Conservation (phyloP, 106 monocot genomes). For the Platanthera zijinensis region DNA sequence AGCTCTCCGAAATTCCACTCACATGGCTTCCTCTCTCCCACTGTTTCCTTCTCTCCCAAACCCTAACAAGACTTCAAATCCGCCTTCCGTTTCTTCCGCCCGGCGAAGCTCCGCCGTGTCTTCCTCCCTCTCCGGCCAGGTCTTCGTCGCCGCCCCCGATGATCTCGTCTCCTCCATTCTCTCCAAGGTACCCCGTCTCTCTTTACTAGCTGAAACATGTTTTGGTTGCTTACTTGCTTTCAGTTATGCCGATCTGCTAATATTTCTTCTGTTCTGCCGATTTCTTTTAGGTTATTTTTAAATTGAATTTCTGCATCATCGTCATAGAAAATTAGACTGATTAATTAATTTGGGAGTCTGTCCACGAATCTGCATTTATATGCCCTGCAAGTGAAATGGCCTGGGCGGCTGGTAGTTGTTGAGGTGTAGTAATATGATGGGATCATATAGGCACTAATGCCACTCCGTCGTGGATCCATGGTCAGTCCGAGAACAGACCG, state of each 20-base stretch:
- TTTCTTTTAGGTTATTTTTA: no score
- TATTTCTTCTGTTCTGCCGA: neutral
- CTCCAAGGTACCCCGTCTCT: conserved; percentile 47
- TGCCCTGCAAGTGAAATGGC: no score
- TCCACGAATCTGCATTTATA: neutral
- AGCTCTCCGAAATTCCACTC: neutral
- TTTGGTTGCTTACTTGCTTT: neutral
- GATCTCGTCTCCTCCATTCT: conserved; percentile 76
- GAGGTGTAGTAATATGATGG: no score
- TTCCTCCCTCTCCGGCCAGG: conserved; percentile 41
- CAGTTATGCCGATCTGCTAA: neutral
- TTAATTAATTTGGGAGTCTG: neutral
- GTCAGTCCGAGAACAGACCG: no score
- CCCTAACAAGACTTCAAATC: neutral
- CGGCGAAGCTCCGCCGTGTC: conserved; percentile 20
- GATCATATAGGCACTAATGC: no score
- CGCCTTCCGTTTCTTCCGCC: neutral
- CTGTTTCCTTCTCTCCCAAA: conserved; percentile 7
- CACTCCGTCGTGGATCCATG: no score
- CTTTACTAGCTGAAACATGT: neutral
- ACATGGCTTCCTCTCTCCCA: conserved; percentile 11
- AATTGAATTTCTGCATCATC: neutral
- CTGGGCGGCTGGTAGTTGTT: no score
- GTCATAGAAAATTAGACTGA: neutral
- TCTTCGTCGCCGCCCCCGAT: conserved; percentile 22